Conservation (phyloP, 1,139 yeast genomes). For the Scheffersomyces parashehatae region DNA sequence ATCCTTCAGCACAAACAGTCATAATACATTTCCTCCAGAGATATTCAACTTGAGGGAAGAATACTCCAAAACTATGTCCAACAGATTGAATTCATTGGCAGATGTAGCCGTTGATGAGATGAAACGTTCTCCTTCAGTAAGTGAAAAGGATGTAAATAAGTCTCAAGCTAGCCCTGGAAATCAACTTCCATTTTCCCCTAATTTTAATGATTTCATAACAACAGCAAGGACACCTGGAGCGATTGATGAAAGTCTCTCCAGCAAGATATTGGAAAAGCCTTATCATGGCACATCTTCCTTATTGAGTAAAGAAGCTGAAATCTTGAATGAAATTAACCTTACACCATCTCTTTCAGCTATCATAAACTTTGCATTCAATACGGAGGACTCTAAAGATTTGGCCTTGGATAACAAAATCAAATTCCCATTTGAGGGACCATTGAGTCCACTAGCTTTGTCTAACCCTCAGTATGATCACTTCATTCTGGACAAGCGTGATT, state of each 20-base stretch:
- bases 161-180: slow-evolving; percentile 2
- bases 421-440: slow-evolving; percentile 21
- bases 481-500: neutral
- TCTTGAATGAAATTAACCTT: slow-evolving; percentile 19
- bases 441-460: slow-evolving; percentile 33
- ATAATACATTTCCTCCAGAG: slow-evolving; percentile 2
- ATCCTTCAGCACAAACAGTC: slow-evolving; percentile 18
- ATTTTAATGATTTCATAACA: slow-evolving; percentile 18
- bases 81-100: slow-evolving; percentile 19
- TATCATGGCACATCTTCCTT: slow-evolving; percentile 1
- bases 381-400: slow-evolving; percentile 13
- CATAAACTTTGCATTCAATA: slow-evolving; percentile 43
- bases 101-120: slow-evolving; percentile 24
- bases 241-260: neutral
- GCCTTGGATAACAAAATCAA: slow-evolving; percentile 7
- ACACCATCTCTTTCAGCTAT: slow-evolving; percentile 49
- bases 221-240: neutral
- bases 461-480: slow-evolving; percentile 1
- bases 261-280: neutral
- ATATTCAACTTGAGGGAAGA: slow-evolving; percentile 11
- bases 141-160: neutral
- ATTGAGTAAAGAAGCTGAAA: slow-evolving; percentile 1
- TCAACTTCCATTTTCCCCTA: slow-evolving; percentile 18
- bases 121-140: slow-evolving; percentile 12
- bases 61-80: slow-evolving; percentile 6